Base-by-base conservation (phyloP, 371 early-diverging fungal species). In the Batkoa obscura region DNA sequence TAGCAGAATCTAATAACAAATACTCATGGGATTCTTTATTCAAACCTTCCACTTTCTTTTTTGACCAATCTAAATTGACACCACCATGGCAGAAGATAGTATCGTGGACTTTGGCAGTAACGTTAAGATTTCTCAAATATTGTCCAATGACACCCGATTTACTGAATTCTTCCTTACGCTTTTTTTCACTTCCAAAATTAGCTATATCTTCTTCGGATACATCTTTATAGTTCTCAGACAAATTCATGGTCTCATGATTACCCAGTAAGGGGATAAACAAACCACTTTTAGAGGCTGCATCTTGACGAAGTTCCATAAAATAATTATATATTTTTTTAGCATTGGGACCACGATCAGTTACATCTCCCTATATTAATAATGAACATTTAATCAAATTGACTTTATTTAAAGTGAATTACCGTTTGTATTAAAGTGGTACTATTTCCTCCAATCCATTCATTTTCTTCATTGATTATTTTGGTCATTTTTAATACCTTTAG, bases 21-120 rank as follows among this genome's bases (percentile, higher is more conserved):
- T 53, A 53, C 38, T 39, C 42, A 23, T 39, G 23, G 30, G 38
- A 38, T 53, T 36, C 32, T 8, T n/a, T 2, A 31, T 53, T 53
- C 9, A 53, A n/a, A 15, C 34, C 53, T 8, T 53, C 17, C 2
- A 53, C 53, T 5, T 79, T 80, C 15, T 49, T 30, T 8, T 51
- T 33, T 39, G 68, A 62, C 57, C 68, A 81, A 38, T 63, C 59
- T 2, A 75, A 71, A 43, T 73, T 72, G 47, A 79, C 71, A n/a
- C 81, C 88, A 42, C 82, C 85, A 60, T 87, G 88, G 36, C 75
- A 69, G 64, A 87, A 85, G 2, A 84, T 73, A 2, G 79, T 81
- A 37, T 67, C 63, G 10, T 68, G 69, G 2, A 83, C 79, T 48
- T 68, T 65, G 42, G 76, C 68, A 0, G 78, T 75, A 55, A 84